Evolutionary conservation across 106 monocot genomes (phyloP).

Genomic region (Posidonia australis): DNA sequence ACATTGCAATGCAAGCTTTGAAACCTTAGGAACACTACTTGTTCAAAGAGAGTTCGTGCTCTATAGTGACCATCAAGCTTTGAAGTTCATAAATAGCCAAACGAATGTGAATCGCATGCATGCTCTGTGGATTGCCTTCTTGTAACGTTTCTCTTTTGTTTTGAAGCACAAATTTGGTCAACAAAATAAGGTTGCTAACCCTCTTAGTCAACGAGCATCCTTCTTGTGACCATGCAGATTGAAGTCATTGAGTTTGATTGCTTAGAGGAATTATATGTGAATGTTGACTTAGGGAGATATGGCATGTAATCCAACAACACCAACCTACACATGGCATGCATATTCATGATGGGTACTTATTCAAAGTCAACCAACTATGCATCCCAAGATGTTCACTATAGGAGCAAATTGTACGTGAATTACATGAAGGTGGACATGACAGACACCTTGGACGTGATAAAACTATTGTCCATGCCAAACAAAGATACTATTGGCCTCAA

Average conservation of each 20-base stretch:
- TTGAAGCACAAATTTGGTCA: neutral
- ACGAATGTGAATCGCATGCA: neutral
- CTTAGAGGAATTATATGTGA: neutral
- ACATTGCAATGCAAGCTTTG: neutral
- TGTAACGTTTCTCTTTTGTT: neutral
- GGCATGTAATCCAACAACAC: neutral
- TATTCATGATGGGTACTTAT: neutral
- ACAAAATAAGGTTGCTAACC: constrained; percentile 6
- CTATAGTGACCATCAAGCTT: neutral
- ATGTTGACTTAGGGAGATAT: neutral
- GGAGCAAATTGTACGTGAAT: neutral
- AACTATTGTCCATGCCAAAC: neutral
- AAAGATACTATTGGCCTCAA: constrained; percentile 5
- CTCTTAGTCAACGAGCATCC: neutral
- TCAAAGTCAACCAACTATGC: neutral
- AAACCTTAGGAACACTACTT: neutral
- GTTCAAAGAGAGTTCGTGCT: neutral
- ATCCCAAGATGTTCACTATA: neutral
- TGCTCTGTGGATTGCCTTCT: neutral
- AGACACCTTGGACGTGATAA: neutral
- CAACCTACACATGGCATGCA: no score
- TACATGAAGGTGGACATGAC: neutral
- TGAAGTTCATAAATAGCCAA: neutral
- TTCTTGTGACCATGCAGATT: neutral
- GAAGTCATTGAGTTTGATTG: neutral